A percentile compares a stretch with the other conserved stretches of the same genome.
These are phyloP conservation scores for Nemania abortiva DNA, from an alignment of 2,329 filamentous ascomycete genomes.

Conservation along the genomic window DNA sequence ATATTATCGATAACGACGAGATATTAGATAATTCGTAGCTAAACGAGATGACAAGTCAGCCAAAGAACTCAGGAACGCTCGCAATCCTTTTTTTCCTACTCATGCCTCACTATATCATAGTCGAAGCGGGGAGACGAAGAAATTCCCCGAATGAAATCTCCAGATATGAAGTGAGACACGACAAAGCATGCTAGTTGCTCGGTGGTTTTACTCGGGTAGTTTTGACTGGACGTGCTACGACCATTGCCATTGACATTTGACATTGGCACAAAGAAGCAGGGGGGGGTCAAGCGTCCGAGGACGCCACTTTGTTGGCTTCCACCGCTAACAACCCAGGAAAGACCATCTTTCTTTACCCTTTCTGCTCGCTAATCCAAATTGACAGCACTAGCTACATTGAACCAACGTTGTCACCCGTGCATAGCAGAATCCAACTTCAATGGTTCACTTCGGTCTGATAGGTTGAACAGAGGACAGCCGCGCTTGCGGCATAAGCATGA, in stretches of 20 bases:
- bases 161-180: conserved; percentile 21
- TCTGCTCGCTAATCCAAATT: not conserved
- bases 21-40: conserved; percentile 49
- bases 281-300: not conserved
- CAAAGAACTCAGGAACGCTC: not conserved
- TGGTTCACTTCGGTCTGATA: not conserved
- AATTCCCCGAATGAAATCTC: not conserved
- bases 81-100: not conserved
- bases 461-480: conserved; percentile 2
- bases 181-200: not conserved
- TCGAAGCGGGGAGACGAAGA: conserved; percentile 5
- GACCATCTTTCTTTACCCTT: not conserved
- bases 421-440: not conserved
- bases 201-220: not conserved
- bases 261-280: not conserved
- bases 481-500: not conserved
- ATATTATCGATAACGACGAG: conserved; percentile 48
- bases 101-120: conserved; percentile 26
- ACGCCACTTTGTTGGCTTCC: not conserved
- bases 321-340: not conserved
- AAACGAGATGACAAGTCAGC: conserved; percentile 24
- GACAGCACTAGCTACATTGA: not conserved
- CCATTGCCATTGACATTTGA: not conserved
- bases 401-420: not conserved
- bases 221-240: not conserved